Conservation (phyloP, 2,329 filamentous ascomycete genomes). For the Fusarium tjaetaba region DNA sequence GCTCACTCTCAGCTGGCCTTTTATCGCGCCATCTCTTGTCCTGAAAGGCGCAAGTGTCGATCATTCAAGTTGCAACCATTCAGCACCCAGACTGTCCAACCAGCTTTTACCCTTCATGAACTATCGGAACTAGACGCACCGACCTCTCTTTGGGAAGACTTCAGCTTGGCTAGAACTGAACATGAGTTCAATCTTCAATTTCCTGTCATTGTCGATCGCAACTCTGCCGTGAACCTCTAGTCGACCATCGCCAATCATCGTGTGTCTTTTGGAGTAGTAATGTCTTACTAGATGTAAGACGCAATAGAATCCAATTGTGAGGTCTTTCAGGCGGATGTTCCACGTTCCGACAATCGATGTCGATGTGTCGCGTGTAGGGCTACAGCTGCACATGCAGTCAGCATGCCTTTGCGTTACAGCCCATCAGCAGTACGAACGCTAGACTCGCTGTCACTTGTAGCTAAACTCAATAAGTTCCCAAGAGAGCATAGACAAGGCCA, state of each 20-base stretch:
- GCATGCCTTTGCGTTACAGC: not conserved
- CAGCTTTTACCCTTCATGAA: slow-evolving; percentile 5
- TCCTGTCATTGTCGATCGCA: slow-evolving; percentile 9
- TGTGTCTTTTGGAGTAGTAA: not conserved
- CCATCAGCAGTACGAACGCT: not conserved
- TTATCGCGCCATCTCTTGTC: slow-evolving; percentile 33
- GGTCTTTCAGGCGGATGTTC: slow-evolving; percentile 6
- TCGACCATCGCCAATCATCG: not conserved
- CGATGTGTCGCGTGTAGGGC: not conserved
- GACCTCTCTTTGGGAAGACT: not conserved
- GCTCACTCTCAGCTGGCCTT: slow-evolving; percentile 7
- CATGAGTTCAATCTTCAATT: not conserved
- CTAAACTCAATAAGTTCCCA: not conserved
- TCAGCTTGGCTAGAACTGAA: slow-evolving; percentile 5
- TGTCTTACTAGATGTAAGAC: slow-evolving; percentile 13
- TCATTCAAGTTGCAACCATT: slow-evolving; percentile 19
- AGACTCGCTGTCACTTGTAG: not conserved
- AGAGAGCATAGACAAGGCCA: not conserved
- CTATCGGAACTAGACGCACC: slow-evolving; percentile 24
- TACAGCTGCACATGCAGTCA: slow-evolving; percentile 5
- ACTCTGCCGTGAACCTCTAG: not conserved
- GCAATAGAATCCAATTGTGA: slow-evolving; percentile 3
- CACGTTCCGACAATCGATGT: slow-evolving; percentile 7
- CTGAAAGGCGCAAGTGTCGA: slow-evolving; percentile 35
- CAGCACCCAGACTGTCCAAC: slow-evolving; percentile 14